phyloP scores from a whole-genome alignment of 1,139 yeast genomes.

The Geotrichum europaeum region DNA sequence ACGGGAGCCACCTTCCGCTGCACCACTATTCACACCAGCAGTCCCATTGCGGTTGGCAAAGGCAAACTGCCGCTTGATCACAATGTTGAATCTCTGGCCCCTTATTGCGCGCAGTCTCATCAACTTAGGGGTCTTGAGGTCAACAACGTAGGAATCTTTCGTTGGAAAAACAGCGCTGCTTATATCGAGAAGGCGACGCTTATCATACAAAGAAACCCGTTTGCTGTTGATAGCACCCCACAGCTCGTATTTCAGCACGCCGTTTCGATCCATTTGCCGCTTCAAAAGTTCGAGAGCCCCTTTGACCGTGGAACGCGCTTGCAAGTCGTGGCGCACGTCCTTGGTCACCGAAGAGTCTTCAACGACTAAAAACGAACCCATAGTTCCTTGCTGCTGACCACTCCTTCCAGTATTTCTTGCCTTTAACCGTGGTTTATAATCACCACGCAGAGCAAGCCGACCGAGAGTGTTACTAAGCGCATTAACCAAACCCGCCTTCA shows the following conservation, averaged over 20 bases:
- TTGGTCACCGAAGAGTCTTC: constrained; percentile 33
- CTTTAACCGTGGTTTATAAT: constrained; percentile 17
- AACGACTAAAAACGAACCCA: constrained; percentile 19
- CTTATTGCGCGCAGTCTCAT: constrained; percentile 57
- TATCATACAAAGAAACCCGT: constrained; percentile 51
- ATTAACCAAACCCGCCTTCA: constrained; percentile 47
- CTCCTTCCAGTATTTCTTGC: neutral
- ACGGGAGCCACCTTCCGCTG: neutral
- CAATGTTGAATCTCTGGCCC: constrained; percentile 44
- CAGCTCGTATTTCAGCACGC: constrained; percentile 50
- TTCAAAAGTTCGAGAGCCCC: constrained; percentile 67
- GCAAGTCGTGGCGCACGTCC: constrained; percentile 39
- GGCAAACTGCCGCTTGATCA: constrained; percentile 22
- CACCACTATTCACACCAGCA: neutral
- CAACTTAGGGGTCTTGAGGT: constrained; percentile 60
- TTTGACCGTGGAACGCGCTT: constrained; percentile 44
- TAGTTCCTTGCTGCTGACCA: constrained; percentile 9
- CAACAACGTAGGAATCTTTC: constrained; percentile 54
- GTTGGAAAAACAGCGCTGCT: constrained; percentile 62
- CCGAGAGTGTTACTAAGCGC: constrained; percentile 52
- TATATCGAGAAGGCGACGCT: constrained; percentile 58
- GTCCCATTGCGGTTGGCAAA: neutral
- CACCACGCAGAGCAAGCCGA: constrained; percentile 62
- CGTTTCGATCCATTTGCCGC: constrained; percentile 58
- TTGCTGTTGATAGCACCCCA: constrained; percentile 61